Conservation (phyloP, 208 protist genomes). For the Vickermania spadyakhi region DNA sequence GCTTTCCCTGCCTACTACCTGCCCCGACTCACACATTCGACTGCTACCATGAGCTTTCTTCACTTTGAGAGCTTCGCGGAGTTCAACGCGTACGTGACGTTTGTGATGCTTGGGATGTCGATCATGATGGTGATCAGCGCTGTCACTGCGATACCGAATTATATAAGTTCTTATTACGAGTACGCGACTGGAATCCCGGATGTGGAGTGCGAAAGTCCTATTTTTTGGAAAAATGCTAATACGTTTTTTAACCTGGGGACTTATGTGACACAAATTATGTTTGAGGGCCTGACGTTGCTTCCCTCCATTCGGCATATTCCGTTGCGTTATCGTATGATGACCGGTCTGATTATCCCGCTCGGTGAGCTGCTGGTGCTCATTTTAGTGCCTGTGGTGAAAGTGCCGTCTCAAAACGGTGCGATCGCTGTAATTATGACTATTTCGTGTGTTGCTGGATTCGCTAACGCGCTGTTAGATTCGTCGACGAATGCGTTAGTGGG, state of each 20-base stretch:
- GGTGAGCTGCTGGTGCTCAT: constrained; percentile 16
- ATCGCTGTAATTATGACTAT: constrained; percentile 25
- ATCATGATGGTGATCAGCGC: constrained; percentile 55
- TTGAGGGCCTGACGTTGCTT: constrained; percentile 17
- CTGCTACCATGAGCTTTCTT: neutral
- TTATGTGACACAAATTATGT: constrained; percentile 17
- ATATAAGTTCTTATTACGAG: constrained; percentile 31
- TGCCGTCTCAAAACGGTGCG: constrained; percentile 11
- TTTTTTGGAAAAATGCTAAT: constrained; percentile 24
- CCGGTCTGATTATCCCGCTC: constrained; percentile 14
- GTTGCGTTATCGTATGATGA: constrained; percentile 12
- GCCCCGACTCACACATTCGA: no score
- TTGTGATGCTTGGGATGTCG: constrained; percentile 42
- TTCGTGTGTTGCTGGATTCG: constrained; percentile 14
- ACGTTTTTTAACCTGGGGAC: constrained; percentile 31
- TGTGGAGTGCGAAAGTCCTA: constrained; percentile 4
- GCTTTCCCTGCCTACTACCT: no score
- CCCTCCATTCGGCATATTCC: constrained; percentile 16
- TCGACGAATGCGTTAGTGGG: constrained; percentile 41
- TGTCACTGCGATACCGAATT: constrained; percentile 34
- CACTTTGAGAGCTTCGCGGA: constrained; percentile 14
- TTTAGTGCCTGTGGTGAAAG: constrained; percentile 10
- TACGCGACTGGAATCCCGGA: constrained; percentile 14
- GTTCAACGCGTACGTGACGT: constrained; percentile 28
- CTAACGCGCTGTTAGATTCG: constrained; percentile 35